Percentiles rank a stretch among this genome's conserved stretches.
Evolutionary conservation across 2,329 filamentous ascomycete species (phyloP).

Genomic region (Ciborinia camelliae): DNA sequence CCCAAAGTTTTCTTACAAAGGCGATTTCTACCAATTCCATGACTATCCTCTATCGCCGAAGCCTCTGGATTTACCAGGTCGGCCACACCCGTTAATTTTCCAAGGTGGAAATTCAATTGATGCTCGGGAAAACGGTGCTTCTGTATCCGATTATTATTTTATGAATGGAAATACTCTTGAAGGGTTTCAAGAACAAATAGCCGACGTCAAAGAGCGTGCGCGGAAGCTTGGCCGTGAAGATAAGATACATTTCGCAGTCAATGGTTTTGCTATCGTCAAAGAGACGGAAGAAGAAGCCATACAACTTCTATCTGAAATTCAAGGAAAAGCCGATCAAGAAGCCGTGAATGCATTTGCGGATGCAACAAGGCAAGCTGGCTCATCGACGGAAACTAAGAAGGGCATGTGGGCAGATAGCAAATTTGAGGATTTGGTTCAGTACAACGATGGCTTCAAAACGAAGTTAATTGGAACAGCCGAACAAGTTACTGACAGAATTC

Average conservation of each 20-base stretch:
- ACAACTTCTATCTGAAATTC: conserved; percentile 48
- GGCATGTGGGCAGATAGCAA: conserved; percentile 53
- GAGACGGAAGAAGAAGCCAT: conserved; percentile 51
- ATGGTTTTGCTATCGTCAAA: conserved; percentile 49
- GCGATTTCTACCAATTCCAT: conserved; percentile 52
- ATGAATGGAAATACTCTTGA: conserved; percentile 56
- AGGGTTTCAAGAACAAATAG: conserved; percentile 49
- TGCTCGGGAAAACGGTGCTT: conserved; percentile 47
- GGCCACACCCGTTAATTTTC: conserved; percentile 51
- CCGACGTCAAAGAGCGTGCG: conserved; percentile 47
- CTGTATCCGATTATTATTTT: conserved; percentile 51
- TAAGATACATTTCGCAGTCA: conserved; percentile 48
- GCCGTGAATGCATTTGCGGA: conserved; percentile 49
- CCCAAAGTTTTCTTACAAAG: conserved; percentile 48
- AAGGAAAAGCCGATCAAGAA: conserved; percentile 50
- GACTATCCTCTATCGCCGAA: conserved; percentile 50
- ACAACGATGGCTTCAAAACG: conserved; percentile 55
- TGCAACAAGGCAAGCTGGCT: conserved; percentile 49
- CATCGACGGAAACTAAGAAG: conserved; percentile 45
- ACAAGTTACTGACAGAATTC: conserved; percentile 49
- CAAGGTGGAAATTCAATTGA: conserved; percentile 52
- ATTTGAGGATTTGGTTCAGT: conserved; percentile 52
- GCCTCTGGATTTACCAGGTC: conserved; percentile 43
- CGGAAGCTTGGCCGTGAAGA: conserved; percentile 44
- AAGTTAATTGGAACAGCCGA: conserved; percentile 52